Evolutionary conservation across 257 asterid genomes (phyloP).

Genomic region (Nicotiana noctiflora): DNA sequence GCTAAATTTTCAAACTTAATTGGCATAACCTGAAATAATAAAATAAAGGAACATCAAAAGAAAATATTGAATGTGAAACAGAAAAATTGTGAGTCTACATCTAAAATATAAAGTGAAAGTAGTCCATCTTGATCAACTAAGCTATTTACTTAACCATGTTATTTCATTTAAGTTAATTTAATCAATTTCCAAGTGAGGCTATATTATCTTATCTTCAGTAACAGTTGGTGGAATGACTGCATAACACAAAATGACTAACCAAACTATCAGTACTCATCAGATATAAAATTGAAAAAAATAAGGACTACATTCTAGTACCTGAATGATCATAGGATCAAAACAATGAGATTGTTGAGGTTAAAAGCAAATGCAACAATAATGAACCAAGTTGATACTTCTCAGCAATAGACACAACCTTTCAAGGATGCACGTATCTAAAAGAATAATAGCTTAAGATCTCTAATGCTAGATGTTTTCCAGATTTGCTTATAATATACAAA

Average conservation of each 20-base stretch:
- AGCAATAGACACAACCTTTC: conserved; percentile 61
- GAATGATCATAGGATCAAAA: conserved; percentile 86
- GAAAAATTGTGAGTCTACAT: no score
- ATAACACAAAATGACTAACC: not conserved
- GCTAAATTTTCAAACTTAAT: no score
- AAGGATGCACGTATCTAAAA: conserved; percentile 84
- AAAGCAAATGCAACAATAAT: conserved; percentile 71
- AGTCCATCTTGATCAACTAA: not conserved
- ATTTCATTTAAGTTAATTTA: not conserved
- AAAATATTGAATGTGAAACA: no score
- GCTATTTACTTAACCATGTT: not conserved
- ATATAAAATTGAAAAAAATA: not conserved
- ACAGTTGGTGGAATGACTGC: not conserved
- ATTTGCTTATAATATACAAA: not conserved
- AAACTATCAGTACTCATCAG: not conserved
- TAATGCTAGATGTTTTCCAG: not conserved
- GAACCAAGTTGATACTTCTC: conserved; percentile 84
- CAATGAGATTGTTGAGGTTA: conserved; percentile 80
- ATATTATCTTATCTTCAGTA: not conserved
- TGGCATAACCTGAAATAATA: no score
- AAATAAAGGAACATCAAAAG: no score
- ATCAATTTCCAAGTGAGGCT: not conserved
- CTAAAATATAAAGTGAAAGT: no score
- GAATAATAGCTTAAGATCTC: conserved; percentile 15
- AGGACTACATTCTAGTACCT: conserved; percentile 36